Evolutionary conservation across 257 asterid genomes (phyloP).

Genomic region (Solanum megistacrolobum): DNA sequence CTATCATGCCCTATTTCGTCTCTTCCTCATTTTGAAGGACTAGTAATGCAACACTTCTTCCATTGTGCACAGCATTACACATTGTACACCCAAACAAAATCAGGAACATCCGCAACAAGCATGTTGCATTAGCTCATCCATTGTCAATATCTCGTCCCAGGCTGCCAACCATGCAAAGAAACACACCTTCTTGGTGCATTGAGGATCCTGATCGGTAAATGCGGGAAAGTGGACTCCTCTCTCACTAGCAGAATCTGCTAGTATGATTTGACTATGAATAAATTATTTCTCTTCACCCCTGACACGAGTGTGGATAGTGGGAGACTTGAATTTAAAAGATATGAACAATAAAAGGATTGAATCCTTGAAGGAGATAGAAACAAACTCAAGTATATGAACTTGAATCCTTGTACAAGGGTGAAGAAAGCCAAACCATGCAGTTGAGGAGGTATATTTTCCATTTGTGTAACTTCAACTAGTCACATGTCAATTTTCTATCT

Average conservation of each 20-base stretch:
- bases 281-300: neutral
- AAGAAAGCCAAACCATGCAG: neutral
- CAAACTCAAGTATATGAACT: neutral
- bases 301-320: neutral
- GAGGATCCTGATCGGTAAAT: neutral
- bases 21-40: neutral
- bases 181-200: neutral
- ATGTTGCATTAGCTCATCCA: neutral
- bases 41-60: neutral
- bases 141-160: neutral
- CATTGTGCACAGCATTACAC: neutral
- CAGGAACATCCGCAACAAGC: neutral
- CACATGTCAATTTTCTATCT: neutral
- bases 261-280: neutral
- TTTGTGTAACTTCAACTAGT: neutral
- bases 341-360: neutral
- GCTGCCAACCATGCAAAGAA: neutral
- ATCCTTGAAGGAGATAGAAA: neutral
- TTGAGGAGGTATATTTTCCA: neutral
- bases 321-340: neutral
- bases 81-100: neutral
- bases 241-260: neutral
- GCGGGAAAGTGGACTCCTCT: neutral
- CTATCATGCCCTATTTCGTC: neutral
- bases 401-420: neutral